A percentile compares a stretch with the other conserved stretches of the same genome.
Evolutionary conservation across 2,329 filamentous ascomycete species (phyloP).

Genomic region (Fusarium cyanostomum): DNA sequence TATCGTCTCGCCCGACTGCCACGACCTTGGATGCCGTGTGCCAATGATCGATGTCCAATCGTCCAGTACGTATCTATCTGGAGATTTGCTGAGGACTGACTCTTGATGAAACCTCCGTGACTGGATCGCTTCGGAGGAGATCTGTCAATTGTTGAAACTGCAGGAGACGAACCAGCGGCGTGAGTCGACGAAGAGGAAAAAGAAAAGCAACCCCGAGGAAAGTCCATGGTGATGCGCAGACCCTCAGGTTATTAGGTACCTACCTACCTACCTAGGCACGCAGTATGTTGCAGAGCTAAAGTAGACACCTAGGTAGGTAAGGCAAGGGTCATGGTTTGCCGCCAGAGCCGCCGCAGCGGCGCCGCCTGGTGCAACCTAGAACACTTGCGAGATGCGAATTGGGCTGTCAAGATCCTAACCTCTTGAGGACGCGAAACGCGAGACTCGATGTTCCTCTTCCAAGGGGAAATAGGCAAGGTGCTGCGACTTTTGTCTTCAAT

Average conservation of each 20-base stretch:
- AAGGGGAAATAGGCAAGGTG: constrained; percentile 6
- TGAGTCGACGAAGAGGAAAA: background rate
- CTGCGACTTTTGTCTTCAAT: constrained; percentile 19
- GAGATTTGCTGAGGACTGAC: background rate
- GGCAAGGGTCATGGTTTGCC: constrained; percentile 29
- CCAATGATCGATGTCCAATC: constrained; percentile 10
- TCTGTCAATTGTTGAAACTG: constrained; percentile 6
- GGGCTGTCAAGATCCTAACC: constrained; percentile 20
- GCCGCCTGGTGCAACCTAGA: constrained; percentile 9
- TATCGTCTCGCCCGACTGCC: constrained; percentile 13
- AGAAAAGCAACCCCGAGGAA: constrained; percentile 29
- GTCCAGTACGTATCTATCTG: background rate
- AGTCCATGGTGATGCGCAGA: constrained; percentile 7
- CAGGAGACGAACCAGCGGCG: background rate
- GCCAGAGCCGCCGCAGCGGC: constrained; percentile 37
- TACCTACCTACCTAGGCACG: too few species aligned
- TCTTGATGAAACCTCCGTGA: background rate
- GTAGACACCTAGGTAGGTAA: background rate
- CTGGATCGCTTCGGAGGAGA: constrained; percentile 15
- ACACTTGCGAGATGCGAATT: constrained; percentile 24
- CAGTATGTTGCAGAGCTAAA: constrained; percentile 7
- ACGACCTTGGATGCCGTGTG: constrained; percentile 4
- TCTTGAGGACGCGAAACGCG: constrained; percentile 8
- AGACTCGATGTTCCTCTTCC: constrained; percentile 11
- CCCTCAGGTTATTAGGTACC: too few species aligned